These are phyloP conservation scores for Rhizopogon salebrosus DNA, from an alignment of 768 basidiomycete genomes.

Conservation along the genomic window DNA sequence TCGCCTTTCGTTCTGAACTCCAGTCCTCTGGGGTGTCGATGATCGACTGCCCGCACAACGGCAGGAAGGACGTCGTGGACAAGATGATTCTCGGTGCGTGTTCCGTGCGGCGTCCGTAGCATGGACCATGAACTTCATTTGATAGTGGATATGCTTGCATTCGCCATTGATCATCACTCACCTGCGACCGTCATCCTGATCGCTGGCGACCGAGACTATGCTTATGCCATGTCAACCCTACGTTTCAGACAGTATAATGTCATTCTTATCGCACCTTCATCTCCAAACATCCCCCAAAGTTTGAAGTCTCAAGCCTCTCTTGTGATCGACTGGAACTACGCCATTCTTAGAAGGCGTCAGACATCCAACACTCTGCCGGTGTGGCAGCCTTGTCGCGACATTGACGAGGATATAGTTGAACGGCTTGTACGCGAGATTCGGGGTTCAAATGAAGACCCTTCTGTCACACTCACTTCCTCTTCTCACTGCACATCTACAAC, in stretches of 20 bases:
- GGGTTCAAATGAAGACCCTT: constrained; percentile 12
- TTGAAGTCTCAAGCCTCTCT: too few relatives aligned
- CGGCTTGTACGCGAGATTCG: constrained; percentile 19
- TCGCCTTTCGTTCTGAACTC: constrained; percentile 34
- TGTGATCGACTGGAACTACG: too few relatives aligned
- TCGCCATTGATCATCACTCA: constrained; percentile 61
- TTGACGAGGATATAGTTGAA: too few relatives aligned
- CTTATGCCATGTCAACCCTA: constrained; percentile 54
- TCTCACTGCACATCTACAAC: constrained; percentile 1
- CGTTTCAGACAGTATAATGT: constrained; percentile 50
- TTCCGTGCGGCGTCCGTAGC: not conserved
- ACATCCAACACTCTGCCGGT: constrained; percentile 10
- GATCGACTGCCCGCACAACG: constrained; percentile 30
- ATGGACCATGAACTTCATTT: constrained; percentile 28
- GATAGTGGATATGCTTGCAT: too few relatives aligned
- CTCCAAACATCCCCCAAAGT: constrained; percentile 35
- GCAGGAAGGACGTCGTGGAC: constrained; percentile 35
- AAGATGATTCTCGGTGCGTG: constrained; percentile 41
- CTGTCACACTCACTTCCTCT: constrained; percentile 4
- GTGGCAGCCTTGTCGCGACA: constrained; percentile 22
- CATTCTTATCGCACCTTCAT: constrained; percentile 41
- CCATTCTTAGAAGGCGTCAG: too few relatives aligned
- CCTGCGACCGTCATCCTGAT: constrained; percentile 57
- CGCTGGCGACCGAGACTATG: constrained; percentile 63
- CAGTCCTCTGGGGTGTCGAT: constrained; percentile 41